Conservation (phyloP, 768 basidiomycete genomes). For the Clitopilus passeckerianus region DNA sequence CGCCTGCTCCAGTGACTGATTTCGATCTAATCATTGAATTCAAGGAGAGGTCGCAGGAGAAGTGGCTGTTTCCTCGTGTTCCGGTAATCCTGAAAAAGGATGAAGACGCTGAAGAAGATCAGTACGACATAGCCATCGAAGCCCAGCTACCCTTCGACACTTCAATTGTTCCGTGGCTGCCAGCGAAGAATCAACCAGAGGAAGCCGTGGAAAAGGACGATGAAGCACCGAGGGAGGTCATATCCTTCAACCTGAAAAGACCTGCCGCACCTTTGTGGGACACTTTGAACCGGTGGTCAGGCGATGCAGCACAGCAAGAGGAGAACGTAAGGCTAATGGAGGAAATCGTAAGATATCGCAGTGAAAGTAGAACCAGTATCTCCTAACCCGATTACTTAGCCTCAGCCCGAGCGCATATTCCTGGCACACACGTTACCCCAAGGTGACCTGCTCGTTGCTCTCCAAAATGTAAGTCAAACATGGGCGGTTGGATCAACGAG, state of each 20-base stretch:
- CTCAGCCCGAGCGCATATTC: constrained; percentile 40
- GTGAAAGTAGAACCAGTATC: neutral
- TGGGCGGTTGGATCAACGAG: too few species aligned
- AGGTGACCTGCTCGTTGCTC: constrained; percentile 50
- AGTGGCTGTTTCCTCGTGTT: constrained; percentile 67
- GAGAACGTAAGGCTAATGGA: constrained; percentile 41
- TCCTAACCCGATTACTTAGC: constrained; percentile 20
- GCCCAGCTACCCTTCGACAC: constrained; percentile 38
- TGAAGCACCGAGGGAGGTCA: constrained; percentile 22
- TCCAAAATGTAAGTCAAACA: constrained; percentile 45
- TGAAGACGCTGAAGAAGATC: constrained; percentile 17
- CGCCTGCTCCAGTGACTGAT: constrained; percentile 37
- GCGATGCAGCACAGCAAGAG: constrained; percentile 46
- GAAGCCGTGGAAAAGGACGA: constrained; percentile 3
- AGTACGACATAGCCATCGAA: constrained; percentile 34
- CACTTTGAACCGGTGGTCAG: constrained; percentile 56
- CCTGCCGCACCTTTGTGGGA: constrained; percentile 51
- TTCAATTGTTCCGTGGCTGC: neutral
- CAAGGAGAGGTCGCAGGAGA: constrained; percentile 53
- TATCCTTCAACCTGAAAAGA: constrained; percentile 43
- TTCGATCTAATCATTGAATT: constrained; percentile 76
- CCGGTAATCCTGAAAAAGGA: constrained; percentile 42
- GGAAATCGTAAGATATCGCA: constrained; percentile 34
- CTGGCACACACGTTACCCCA: constrained; percentile 54
- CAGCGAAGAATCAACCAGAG: constrained; percentile 1